Base-by-base conservation (phyloP, 495 filamentous ascomycete species). In the Podospora anserina region DNA sequence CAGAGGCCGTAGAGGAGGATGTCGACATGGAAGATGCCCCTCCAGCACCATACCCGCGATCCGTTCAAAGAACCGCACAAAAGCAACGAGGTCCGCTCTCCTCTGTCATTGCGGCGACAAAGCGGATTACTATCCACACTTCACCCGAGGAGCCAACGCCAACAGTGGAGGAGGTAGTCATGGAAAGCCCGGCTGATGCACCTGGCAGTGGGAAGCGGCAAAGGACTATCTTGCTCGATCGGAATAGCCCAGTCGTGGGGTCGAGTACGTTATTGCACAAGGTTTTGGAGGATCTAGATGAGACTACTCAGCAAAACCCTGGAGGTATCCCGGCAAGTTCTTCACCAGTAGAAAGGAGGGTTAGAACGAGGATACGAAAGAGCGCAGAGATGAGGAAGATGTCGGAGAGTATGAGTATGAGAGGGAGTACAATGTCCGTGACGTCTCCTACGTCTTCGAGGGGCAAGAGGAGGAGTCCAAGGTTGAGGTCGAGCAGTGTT, bases 101-200 rank as follows among this genome's bases (percentile, higher is more conserved):
- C 20, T 63, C 61, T 13, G 61, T 63, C 2, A 63, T 63, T 13
- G 61, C 61, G 5, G 61, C 61, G 18, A 63, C 61, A 5, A 63
- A 49, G 30, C 11, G 61, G 27, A 63, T 63, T 44, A 32, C 28
- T 6, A 39, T 63, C 20, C 18, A 44, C 30, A 63, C 30, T 49
- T 63, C 61, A 4, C 61, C 61, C n/a, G 32, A 39, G 19, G 61
- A 63, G 30, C 28, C 19, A 32, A 32, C 19, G 11, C n/a, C 34
- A 32, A 58, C 55, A 5, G 55, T 20, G 23, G 61, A 63, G 61
- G 61, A 63, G 61, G 32, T 63, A 18, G 61, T 63, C 18, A 63
- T 63, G 61, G 61, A 63, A 32, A 63, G 61, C 61, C 61, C 61
- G 3, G 61, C 61, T 9, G 61, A 63, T 49, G 61, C 61, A 19